phyloP scores from a whole-genome alignment of 345 rosid genomes.

The Orychophragmus violaceus region DNA sequence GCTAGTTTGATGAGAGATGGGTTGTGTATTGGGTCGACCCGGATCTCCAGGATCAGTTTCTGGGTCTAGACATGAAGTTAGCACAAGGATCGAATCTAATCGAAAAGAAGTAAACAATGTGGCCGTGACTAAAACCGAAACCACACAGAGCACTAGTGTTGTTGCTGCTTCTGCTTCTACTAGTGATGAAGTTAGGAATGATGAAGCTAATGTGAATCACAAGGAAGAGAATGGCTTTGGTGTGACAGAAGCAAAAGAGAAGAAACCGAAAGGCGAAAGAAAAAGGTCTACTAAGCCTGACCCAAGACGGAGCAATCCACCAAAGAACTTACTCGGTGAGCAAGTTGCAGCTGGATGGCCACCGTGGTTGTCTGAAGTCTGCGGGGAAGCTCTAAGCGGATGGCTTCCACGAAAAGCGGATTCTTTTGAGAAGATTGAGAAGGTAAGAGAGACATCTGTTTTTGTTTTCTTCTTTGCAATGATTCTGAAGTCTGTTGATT shows the following conservation, averaged over 20 bases:
- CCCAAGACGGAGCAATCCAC: conserved; percentile 51
- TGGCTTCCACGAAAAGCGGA: conserved; percentile 94
- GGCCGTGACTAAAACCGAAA: conserved; percentile 28
- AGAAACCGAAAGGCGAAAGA: conserved; percentile 53
- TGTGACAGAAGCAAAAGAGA: conserved; percentile 39
- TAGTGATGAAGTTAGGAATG: no score
- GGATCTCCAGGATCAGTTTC: conserved; percentile 47
- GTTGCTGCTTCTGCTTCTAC: no score
- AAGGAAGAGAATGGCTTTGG: conserved; percentile 42
- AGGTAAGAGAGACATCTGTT: no score
- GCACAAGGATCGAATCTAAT: conserved; percentile 39
- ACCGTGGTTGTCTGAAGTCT: conserved; percentile 72
- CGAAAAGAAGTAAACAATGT: conserved; percentile 39
- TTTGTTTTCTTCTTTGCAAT: not conserved
- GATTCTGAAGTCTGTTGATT: not conserved
- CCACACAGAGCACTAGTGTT: conserved; percentile 1
- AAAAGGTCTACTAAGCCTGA: conserved; percentile 61
- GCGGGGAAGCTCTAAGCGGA: conserved; percentile 88
- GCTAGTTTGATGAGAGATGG: conserved; percentile 61
- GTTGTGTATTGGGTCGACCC: conserved; percentile 87
- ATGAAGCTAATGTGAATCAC: conserved; percentile 37
- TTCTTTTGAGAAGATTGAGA: no score
- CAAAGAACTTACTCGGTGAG: conserved; percentile 61
- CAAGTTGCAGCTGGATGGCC: no score
- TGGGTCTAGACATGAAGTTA: no score